phyloP scores from a whole-genome alignment of 768 basidiomycete genomes.

The Macrolepiota fuliginosa region DNA sequence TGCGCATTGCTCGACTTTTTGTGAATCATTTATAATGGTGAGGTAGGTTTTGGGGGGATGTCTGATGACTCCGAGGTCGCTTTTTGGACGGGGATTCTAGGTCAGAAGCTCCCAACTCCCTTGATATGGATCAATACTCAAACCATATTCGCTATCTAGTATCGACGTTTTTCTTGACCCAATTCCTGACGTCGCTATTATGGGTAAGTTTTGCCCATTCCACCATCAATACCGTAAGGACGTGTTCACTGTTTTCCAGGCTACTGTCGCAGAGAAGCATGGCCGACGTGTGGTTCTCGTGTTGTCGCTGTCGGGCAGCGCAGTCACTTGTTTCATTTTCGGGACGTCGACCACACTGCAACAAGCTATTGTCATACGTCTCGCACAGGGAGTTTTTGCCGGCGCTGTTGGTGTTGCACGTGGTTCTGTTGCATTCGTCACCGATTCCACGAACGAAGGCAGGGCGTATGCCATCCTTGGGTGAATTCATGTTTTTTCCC shows the following conservation, averaged over 20 bases:
- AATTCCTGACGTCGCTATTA: slow-evolving; percentile 91
- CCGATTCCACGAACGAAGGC: slow-evolving; percentile 90
- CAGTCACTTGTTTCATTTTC: slow-evolving; percentile 73
- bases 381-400: slow-evolving; percentile 89
- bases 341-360: slow-evolving; percentile 73
- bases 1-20: slow-evolving; percentile 13
- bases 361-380: slow-evolving; percentile 82
- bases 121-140: slow-evolving; percentile 12
- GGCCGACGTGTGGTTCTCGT: slow-evolving; percentile 83
- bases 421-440: slow-evolving; percentile 82
- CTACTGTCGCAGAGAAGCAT: slow-evolving; percentile 92
- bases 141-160: slow-evolving; percentile 38
- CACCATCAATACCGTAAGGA: background rate
- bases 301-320: slow-evolving; percentile 82
- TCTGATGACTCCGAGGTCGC: slow-evolving; percentile 83
- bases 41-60: slow-evolving; percentile 63
- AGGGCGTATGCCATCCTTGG: slow-evolving; percentile 94
- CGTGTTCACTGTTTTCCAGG: slow-evolving; percentile 38
- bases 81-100: slow-evolving; percentile 85
- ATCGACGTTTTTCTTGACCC: slow-evolving; percentile 88
- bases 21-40: slow-evolving; percentile 4
- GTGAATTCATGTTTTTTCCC: slow-evolving; percentile 31
- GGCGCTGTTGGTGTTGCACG: slow-evolving; percentile 95
- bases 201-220: slow-evolving; percentile 57
- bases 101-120: slow-evolving; percentile 33